These are phyloP conservation scores for Cladophialophora carrionii DNA, from an alignment of 2,329 filamentous ascomycete genomes.

Conservation along the genomic window DNA sequence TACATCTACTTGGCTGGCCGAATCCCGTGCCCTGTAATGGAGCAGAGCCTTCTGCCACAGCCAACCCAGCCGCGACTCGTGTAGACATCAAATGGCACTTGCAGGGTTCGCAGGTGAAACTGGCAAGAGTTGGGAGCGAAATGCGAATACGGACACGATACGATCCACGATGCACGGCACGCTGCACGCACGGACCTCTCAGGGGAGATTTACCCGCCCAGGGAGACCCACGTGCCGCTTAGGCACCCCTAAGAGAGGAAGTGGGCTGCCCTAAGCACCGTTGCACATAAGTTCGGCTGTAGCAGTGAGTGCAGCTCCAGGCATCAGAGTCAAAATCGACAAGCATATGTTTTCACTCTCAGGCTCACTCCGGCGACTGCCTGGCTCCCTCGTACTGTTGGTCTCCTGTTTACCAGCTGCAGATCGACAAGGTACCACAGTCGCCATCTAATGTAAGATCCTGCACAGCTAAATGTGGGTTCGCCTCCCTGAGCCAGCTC, in stretches of 20 bases:
- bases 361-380: not conserved
- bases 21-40: not conserved
- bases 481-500: too few relatives aligned
- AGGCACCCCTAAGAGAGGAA: not conserved
- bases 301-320: not conserved
- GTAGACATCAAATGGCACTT: not conserved
- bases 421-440: too few relatives aligned
- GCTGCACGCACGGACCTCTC: not conserved
- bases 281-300: not conserved
- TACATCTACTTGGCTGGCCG: not conserved
- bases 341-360: not conserved
- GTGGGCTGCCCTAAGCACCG: not conserved
- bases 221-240: not conserved
- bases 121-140: not conserved
- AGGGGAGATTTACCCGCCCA: not conserved
- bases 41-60: not conserved
- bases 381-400: not conserved
- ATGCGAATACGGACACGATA: constrained; percentile 6
- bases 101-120: not conserved
- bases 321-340: not conserved
- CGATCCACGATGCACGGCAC: not conserved
- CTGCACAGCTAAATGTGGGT: too few relatives aligned
- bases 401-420: not conserved
- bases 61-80: not conserved
- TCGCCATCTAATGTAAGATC: too few relatives aligned